Evolutionary conservation across 2,329 filamentous ascomycete species (phyloP), one percentile per base, ranked within the genome.

Genomic region (Gyromitra esculenta): DNA sequence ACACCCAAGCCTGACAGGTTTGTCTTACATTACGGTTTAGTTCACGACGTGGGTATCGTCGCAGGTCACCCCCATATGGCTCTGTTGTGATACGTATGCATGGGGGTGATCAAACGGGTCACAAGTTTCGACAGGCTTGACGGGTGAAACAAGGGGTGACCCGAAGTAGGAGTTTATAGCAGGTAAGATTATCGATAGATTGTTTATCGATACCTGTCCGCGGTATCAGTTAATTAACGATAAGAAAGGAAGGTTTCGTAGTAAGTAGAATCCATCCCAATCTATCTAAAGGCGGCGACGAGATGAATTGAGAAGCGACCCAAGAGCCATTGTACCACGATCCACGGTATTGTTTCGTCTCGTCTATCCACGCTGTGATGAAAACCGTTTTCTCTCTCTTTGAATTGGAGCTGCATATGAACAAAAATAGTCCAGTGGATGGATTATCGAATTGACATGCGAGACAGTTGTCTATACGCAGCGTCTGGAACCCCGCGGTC

Each of bases 121-220:
- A 73, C 70, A 57, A 18, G 62, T 73, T 69, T 69, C 66, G 66
- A 50, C 66, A 69, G n/a, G 52, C 65, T 54, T 54, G 5, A 59
- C 64, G 57, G 41, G 54, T 73, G 69, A 73, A 73, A 73, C 70
- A 35, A 73, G 70, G 70, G 70, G 69, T 39, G 59, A n/a, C 60
- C 52, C 50, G 39, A 73, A 73, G 69, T 25, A 72, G 52, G 60
- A 66, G 41, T 66, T 41, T 57, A 57, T 13, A 48, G 39, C 65
- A 65, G 60, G 41, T 73, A 52, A 50, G 52, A 59, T 68, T 67
- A 60, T 41, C 54, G 18, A 45, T 45, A 45, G 8, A 64, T 69
- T 35, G 45, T 56, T 67, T 74, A 74, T 69, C 64, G 54, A 68
- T 65, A 73, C 66, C 56, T 39, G 21, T 45, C 6, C 21, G 66